Conservation (phyloP, 805 yeast species). For the Candida nanaspora region DNA sequence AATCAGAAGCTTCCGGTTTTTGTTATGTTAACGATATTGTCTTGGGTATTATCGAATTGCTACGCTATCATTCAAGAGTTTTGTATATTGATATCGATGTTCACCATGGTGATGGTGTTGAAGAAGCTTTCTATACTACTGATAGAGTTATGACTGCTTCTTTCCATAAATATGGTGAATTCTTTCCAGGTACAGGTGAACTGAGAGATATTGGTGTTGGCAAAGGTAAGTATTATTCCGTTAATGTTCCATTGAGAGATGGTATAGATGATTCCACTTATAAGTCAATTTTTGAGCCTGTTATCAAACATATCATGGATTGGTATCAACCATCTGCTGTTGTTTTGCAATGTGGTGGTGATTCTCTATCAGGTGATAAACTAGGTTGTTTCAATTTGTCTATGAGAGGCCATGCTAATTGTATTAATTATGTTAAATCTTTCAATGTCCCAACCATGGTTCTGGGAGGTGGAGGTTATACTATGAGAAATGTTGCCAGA, state of each 20-base stretch:
- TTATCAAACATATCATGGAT: conserved; percentile 66
- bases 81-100: conserved; percentile 84
- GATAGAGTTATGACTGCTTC: conserved; percentile 89
- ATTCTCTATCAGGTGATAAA: conserved; percentile 91
- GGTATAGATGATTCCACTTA: conserved; percentile 91
- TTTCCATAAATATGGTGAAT: conserved; percentile 88
- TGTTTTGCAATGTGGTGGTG: conserved; percentile 98
- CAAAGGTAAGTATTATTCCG: conserved; percentile 73
- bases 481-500: conserved; percentile 93
- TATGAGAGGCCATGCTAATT: conserved; percentile 93
- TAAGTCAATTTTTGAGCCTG: conserved; percentile 83
- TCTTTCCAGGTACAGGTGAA: conserved; percentile 92
- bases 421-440: conserved; percentile 79
- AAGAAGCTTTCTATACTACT: conserved; percentile 87
- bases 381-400: conserved; percentile 93
- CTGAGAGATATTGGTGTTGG: conserved; percentile 80
- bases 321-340: conserved; percentile 95
- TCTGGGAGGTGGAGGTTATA: conserved; percentile 97
- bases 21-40: conserved; percentile 90
- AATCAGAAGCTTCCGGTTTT: conserved; percentile 84
- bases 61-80: conserved; percentile 80
- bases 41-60: conserved; percentile 68
- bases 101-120: conserved; percentile 95
- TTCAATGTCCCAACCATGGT: conserved; percentile 89
- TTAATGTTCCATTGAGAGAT: conserved; percentile 82